These are phyloP conservation scores for Aspergillus wentii DNA, from an alignment of 495 filamentous ascomycete genomes.

Conservation along the genomic window DNA sequence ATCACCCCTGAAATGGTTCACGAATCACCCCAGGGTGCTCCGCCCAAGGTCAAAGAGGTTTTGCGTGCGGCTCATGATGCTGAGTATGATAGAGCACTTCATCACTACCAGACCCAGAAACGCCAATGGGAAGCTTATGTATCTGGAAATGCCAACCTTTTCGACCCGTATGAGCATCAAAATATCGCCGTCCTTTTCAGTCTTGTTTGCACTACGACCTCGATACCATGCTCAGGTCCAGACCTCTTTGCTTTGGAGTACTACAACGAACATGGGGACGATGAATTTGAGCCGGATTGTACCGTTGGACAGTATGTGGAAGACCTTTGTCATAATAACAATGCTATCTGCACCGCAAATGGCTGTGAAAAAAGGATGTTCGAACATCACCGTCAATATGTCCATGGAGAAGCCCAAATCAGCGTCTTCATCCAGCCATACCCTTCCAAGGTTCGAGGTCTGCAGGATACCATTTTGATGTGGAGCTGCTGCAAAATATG, in stretches of 20 bases:
- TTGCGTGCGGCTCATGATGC: conserved; percentile 91
- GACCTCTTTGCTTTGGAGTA: conserved; percentile 81
- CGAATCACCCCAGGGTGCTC: conserved; percentile 65
- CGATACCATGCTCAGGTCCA: conserved; percentile 87
- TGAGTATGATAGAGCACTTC: conserved; percentile 91
- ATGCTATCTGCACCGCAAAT: conserved; percentile 70
- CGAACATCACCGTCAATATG: conserved; percentile 94
- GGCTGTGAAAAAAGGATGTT: conserved; percentile 86
- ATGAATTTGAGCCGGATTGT: conserved; percentile 75
- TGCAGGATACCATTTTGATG: conserved; percentile 85
- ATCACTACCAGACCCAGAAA: conserved; percentile 92
- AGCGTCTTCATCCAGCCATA: conserved; percentile 81
- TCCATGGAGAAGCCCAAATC: conserved; percentile 91
- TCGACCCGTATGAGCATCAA: conserved; percentile 91
- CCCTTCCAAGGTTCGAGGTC: conserved; percentile 61
- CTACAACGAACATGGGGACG: conserved; percentile 79
- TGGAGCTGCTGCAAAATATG: conserved; percentile 96
- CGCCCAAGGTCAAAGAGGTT: conserved; percentile 85
- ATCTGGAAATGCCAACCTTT: conserved; percentile 74
- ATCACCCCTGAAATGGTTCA: conserved; percentile 95
- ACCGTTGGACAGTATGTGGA: conserved; percentile 96
- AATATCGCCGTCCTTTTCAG: conserved; percentile 94
- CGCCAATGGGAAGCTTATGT: conserved; percentile 93
- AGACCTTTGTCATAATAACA: conserved; percentile 72
- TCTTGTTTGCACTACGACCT: conserved; percentile 83